Base-by-base conservation (phyloP, 805 yeast genomes). In the Torulaspora delbrueckii region DNA sequence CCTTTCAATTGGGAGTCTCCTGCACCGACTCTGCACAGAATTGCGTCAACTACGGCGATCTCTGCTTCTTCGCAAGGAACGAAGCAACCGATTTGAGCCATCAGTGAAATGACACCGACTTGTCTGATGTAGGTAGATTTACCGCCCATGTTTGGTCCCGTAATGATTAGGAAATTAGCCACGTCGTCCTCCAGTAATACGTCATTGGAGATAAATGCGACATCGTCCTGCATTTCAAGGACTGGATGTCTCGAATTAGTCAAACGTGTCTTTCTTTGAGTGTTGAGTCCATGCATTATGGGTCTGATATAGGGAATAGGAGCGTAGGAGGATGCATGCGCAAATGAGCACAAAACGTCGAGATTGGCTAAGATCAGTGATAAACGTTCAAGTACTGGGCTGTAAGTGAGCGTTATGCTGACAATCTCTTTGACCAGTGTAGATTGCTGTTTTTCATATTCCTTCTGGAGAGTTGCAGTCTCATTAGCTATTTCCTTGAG, bases 121-220 rank as follows among this genome's bases (percentile, higher is more conserved):
- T 90, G 96, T 52, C 96, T 75, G 40, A 90, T 88, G 63, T 86
- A 90, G 0, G 97, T 90, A 0, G 96, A 88, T 64, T 90, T 90
- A 61, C 97, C 97, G 51, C 97, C 97, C 97, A 90, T 90, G 62
- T 90, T 90, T 30, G 97, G 97, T 27, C 97, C 97, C 0, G 97
- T 90, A 22, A 93, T 87, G 16, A 93, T 84, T 6, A 80, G 72
- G 57, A 93, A 91, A 47, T 86, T 89, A 10, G 78, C 71, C 3
- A 66, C 62, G 12, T 72, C 76, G 39, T 79, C 78, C 10, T 73
- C 69, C 45, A 93, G 70, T 8, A 70, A 65, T n/a, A 89, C 85
- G 62, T 93, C 97, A 64, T 93, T 93, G 3, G 97, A 80, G 50
- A 93, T 91, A 59, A 93, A 93, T n/a, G 79, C 75, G 43, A 90